A percentile compares a stretch with the other conserved stretches of the same genome.
Conservation (phyloP, 2,329 filamentous ascomycete species). For the Colletotrichum trifolii region DNA sequence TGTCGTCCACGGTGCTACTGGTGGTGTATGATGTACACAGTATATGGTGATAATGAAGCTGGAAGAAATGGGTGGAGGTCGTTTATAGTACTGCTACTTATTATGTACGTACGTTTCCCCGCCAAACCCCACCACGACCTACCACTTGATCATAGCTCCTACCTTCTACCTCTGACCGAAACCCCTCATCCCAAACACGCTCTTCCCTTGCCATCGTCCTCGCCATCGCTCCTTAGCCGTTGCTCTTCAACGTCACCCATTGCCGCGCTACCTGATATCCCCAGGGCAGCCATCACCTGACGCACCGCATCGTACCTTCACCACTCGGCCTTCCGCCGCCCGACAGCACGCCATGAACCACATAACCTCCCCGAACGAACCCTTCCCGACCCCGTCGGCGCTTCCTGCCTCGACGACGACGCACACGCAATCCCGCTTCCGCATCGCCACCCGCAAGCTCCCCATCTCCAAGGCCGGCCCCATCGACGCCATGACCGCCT, state of each 20-base stretch:
- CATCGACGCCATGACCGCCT: slow-evolving; percentile 85
- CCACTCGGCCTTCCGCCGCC: too few species aligned
- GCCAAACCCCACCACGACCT: slow-evolving; percentile 35
- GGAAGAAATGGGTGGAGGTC: too few species aligned
- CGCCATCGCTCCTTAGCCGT: too few species aligned
- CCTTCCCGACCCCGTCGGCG: slow-evolving; percentile 63
- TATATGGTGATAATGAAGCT: too few species aligned
- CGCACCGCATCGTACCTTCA: too few species aligned
- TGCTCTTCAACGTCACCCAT: too few species aligned
- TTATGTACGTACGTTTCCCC: slow-evolving; percentile 13
- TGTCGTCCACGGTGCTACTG: too few species aligned
- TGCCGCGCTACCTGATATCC: too few species aligned
- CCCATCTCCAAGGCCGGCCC: slow-evolving; percentile 93
- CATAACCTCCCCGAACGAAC: slow-evolving; percentile 57
- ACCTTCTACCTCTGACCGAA: slow-evolving; percentile 25
- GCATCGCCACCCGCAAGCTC: slow-evolving; percentile 85
- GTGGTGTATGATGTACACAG: too few species aligned
- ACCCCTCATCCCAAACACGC: not conserved
- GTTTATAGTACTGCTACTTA: too few species aligned
- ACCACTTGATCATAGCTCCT: slow-evolving; percentile 22
- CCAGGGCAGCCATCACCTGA: too few species aligned
- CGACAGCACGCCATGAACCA: slow-evolving; percentile 48
- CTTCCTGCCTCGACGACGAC: slow-evolving; percentile 65
- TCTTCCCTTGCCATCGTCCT: too few species aligned
- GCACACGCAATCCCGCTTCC: slow-evolving; percentile 74